phyloP scores from a whole-genome alignment of 208 protist genomes.

The Endotrypanum monterogeii region DNA sequence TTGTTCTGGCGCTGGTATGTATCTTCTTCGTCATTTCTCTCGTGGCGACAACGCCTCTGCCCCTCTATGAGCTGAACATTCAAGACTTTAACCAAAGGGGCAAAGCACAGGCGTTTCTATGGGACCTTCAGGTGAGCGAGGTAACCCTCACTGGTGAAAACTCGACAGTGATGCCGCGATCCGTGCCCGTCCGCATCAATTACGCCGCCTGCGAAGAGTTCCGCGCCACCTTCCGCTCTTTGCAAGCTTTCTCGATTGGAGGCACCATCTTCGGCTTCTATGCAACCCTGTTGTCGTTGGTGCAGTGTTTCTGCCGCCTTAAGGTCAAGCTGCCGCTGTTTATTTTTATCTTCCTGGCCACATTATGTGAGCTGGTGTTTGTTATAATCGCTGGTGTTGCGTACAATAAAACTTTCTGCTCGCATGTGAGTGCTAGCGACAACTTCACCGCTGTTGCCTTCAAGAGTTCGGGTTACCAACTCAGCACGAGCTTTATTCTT shows the following conservation, averaged over 20 bases:
- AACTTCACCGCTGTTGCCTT: slow-evolving; percentile 40
- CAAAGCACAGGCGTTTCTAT: slow-evolving; percentile 39
- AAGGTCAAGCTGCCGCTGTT: slow-evolving; percentile 59
- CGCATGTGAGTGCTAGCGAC: slow-evolving; percentile 14
- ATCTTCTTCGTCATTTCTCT: slow-evolving; percentile 41
- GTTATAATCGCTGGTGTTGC: slow-evolving; percentile 34
- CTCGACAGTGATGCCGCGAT: slow-evolving; percentile 15
- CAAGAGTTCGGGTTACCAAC: slow-evolving; percentile 49
- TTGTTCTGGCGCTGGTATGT: slow-evolving; percentile 36
- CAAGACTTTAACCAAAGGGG: slow-evolving; percentile 30
- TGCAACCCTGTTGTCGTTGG: slow-evolving; percentile 36
- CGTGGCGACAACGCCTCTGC: slow-evolving; percentile 41
- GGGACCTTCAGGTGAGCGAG: slow-evolving; percentile 27
- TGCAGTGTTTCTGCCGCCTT: slow-evolving; percentile 45
- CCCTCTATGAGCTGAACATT: slow-evolving; percentile 37
- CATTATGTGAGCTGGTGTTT: slow-evolving; percentile 34
- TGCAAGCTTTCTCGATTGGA: slow-evolving; percentile 48
- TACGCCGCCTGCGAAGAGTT: slow-evolving; percentile 44
- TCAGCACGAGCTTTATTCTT: slow-evolving; percentile 40
- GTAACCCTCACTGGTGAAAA: slow-evolving; percentile 21
- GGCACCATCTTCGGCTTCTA: slow-evolving; percentile 51
- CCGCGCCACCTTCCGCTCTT: slow-evolving; percentile 37
- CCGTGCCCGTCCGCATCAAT: slow-evolving; percentile 44
- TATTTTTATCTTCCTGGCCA: slow-evolving; percentile 44
- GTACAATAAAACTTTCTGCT: slow-evolving; percentile 42